Base-by-base conservation (phyloP, 2,329 filamentous ascomycete genomes). In the Colletotrichum cereale region DNA sequence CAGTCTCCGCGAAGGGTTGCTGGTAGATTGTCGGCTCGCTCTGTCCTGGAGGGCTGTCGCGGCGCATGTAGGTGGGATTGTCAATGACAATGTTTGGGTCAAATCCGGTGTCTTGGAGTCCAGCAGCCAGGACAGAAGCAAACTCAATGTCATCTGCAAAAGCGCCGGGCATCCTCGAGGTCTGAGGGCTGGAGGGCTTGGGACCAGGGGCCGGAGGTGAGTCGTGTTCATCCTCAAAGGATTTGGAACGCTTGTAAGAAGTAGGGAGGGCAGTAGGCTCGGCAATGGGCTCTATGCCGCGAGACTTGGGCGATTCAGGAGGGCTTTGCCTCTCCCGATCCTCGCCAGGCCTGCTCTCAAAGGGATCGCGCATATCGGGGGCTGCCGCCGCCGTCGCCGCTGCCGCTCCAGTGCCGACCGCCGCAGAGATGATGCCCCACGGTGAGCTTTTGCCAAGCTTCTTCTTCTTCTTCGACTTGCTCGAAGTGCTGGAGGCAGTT, bases 91-190 rank as follows among this genome's bases (percentile, higher is more conserved):
- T 89, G 50, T 92, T 87, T 5, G 91, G 89, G 76, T 93, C 87
- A 73, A 94, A 94, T 0, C 92, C 92, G 56, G 90, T 88, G n/a
- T 90, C 87, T 77, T 91, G 83, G 60, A 93, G 84, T 1, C 90
- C 91, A 58, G 91, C 92, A 68, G 91, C 91, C 57, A 94, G 81
- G 3, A 88, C 89, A 36, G 92, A 92, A 10, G 90, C 89, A 74
- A 94, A 94, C 62, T 90, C 90, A 11, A 92, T 81, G 75, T 94
- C 92, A 67, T 91, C 87, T 1, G 83, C 88, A 76, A 92, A 95
- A 12, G 86, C 82, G 26, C 91, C 92, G 31, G 91, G 90, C 79
- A 92, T 88, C 67, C 88, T 85, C 53, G 84, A 77, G 26, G 77
- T 75, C 62, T 82, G 82, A n/a, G 85, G 83, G 72, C 82, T 85